Evolutionary conservation across 2,329 filamentous ascomycete species (phyloP), one percentile per base, ranked within the genome.

Genomic region (Diaporthe sp.): DNA sequence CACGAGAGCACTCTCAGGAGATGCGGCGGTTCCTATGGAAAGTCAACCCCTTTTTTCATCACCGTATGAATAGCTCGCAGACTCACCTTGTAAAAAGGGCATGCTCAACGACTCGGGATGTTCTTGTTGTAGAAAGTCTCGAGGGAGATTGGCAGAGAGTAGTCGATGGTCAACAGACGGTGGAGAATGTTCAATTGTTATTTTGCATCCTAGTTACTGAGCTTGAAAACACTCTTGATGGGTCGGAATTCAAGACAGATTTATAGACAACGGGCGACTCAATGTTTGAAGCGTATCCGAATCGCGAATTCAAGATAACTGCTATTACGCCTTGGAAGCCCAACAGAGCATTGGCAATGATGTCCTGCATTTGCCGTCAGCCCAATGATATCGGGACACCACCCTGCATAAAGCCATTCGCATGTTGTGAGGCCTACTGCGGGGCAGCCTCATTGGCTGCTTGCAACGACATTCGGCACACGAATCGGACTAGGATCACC

Each of bases 401-500:
- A 25, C 44, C 63, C 63, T 67, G 28, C 63, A 67, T 37, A 1
- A n/a, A 39, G 57, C 12, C 22, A 60, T 22, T 7, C 28, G 60
- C 34, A 63, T 63, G 60, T 51, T 31, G 31, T 68, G 63, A 53
- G 63, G 63, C 63, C 63, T 53, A 68, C 63, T 51, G 8, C 47
- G n/a, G 63, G 44, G 22, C 28, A 13, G 15, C n/a, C n/a, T 31
- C 37, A 68, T 68, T 68, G 63, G 63, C 22, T 53, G 10, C 12
- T 25, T 7, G 6, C 20, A 5, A 25, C 63, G 49, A 4, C 9
- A 51, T 49, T 67, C 44, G 47, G 44, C 31, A 13, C 10, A 25
- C 2, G 12, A 34, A 37, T 10, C 6, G 1, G 63, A 25, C 28
- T 53, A 51, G 63, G 22, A 37, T 34, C 44, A 53, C 47, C 31